These are phyloP conservation scores for Berberis vulgaris DNA, from an alignment of 164 flowering plant species.

Conservation along the genomic window DNA sequence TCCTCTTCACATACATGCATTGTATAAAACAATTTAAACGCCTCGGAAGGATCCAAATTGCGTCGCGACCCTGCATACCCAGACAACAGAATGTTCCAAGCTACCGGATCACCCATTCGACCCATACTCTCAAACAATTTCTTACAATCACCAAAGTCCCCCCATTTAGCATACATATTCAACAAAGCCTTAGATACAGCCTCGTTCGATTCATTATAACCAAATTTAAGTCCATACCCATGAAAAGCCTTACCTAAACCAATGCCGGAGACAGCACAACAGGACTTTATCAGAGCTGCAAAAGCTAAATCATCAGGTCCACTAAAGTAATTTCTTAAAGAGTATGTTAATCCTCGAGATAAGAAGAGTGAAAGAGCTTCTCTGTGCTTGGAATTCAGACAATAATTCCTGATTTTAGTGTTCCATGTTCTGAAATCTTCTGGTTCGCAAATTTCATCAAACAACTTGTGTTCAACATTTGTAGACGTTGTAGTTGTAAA, in stretches of 20 bases:
- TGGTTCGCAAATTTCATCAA: constrained; percentile 9
- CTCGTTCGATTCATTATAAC: constrained; percentile 29
- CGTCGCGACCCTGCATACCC: constrained; percentile 37
- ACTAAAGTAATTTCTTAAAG: background rate
- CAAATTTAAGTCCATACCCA: constrained; percentile 38
- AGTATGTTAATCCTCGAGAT: background rate
- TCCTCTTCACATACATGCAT: constrained; percentile 31
- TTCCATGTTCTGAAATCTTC: constrained; percentile 14
- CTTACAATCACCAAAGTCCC: constrained; percentile 33
- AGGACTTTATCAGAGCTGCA: constrained; percentile 50
- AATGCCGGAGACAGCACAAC: constrained; percentile 31
- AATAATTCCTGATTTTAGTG: constrained; percentile 5
- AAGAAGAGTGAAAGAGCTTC: constrained; percentile 10
- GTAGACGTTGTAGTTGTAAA: too few relatives aligned
- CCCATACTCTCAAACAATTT: constrained; percentile 34
- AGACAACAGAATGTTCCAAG: constrained; percentile 67
- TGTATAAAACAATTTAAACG: constrained; percentile 30
- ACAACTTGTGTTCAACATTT: background rate
- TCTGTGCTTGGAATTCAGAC: constrained; percentile 9
- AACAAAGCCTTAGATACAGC: constrained; percentile 49
- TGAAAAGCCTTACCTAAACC: constrained; percentile 52
- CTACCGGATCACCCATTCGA: constrained; percentile 36
- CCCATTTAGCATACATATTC: constrained; percentile 77
- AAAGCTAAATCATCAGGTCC: constrained; percentile 26
- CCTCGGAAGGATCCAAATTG: constrained; percentile 20